These are phyloP conservation scores for Hypericum perforatum DNA, from an alignment of 345 rosid genomes.

Conservation along the genomic window DNA sequence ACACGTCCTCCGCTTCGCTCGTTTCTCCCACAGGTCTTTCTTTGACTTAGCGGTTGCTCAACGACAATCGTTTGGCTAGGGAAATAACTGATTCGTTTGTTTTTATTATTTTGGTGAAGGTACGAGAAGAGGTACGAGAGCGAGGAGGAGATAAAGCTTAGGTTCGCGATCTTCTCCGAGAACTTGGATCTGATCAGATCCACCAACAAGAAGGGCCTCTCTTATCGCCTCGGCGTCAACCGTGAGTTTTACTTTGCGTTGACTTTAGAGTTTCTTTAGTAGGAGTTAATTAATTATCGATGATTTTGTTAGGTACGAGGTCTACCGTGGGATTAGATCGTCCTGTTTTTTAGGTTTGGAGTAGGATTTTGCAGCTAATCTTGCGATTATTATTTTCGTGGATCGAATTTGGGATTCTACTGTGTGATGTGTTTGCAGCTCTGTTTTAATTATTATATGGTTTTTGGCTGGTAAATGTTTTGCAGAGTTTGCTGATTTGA, in stretches of 20 bases:
- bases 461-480: background rate
- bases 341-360: too few relatives aligned
- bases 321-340: too few relatives aligned
- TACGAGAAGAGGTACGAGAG: slow-evolving; percentile 62
- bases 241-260: slow-evolving; percentile 26
- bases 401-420: too few relatives aligned
- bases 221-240: slow-evolving; percentile 66
- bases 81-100: background rate
- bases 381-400: too few relatives aligned
- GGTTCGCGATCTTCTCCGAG: slow-evolving; percentile 64
- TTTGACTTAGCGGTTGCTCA: too few relatives aligned
- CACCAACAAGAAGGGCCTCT: slow-evolving; percentile 46
- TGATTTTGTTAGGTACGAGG: too few relatives aligned
- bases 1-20: slow-evolving; percentile 55
- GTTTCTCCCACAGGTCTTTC: slow-evolving; percentile 59
- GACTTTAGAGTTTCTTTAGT: background rate
- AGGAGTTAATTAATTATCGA: too few relatives aligned
- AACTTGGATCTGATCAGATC: slow-evolving; percentile 72
- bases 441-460: too few relatives aligned
- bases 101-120: slow-evolving; percentile 20
- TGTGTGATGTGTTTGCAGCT: too few relatives aligned
- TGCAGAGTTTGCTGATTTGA: slow-evolving; percentile 87
- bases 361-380: too few relatives aligned
- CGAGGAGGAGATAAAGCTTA: slow-evolving; percentile 55
- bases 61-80: too few relatives aligned